Evolutionary conservation across 1,284 basidiomycete genomes (phyloP), one percentile per base, ranked within the genome.

Genomic region (Malassezia obtusa): DNA sequence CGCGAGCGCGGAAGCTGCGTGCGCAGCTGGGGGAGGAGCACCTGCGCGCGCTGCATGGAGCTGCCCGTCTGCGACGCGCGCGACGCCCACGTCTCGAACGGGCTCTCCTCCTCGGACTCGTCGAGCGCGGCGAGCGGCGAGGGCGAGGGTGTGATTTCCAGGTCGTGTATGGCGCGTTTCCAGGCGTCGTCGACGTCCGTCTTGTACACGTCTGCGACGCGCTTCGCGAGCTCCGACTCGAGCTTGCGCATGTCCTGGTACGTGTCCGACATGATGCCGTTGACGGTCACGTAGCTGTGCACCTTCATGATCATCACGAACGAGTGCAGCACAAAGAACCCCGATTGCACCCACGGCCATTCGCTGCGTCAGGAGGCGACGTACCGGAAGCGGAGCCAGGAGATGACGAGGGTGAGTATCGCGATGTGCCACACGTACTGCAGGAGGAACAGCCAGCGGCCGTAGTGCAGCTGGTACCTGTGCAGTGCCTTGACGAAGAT

Each of bases 341-440:
- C 91, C 0, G 89, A 89, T 75, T 98, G 92, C 1, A 96, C 91
- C 91, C 92, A 95, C 33, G 89, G 89, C 91, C 90, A 96, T 63
- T 89, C 81, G 49, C 87, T 84, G 61, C 12, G 30, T 50, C 28
- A 30, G 33, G 22, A 25, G 4, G 17, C 8, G n/a, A 53, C 57
- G 30, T 31, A 60, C 37, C 68, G 43, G 22, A 63, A 61, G 25
- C 59, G 52, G 3, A 61, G 58, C 69, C 69, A 73, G 31, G 63
- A 58, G 59, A 71, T 65, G n/a, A 72, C 71, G 3, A 33, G 17
- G 2, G 52, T 59, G 8, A 72, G 45, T 47, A 72, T 33, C 8
- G 51, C 36, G 3, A 58, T 46, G 50, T 72, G 63, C 65, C 64
- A 71, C 6, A 65, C n/a, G 22, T 63, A 63, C 37, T 67, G 67